These are phyloP conservation scores for Hypoxylon sp. DNA, from an alignment of 2,329 filamentous ascomycete genomes.

Conservation along the genomic window DNA sequence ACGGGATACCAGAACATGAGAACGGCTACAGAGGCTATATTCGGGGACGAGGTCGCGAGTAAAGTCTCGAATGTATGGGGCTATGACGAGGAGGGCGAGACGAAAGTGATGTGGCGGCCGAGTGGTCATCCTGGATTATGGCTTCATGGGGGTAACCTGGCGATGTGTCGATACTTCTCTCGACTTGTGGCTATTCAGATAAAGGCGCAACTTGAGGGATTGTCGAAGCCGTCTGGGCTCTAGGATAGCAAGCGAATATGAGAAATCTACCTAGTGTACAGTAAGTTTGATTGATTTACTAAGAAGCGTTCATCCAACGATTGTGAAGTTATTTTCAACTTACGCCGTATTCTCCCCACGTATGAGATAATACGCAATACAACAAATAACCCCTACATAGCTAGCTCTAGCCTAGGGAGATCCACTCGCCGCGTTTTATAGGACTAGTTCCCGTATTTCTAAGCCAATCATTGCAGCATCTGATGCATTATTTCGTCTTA, in stretches of 20 bases:
- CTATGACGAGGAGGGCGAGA: slow-evolving; percentile 68
- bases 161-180: slow-evolving; percentile 72
- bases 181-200: slow-evolving; percentile 66
- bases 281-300: background rate
- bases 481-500: background rate
- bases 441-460: background rate
- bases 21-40: slow-evolving; percentile 69
- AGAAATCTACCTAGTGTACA: background rate
- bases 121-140: slow-evolving; percentile 74
- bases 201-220: slow-evolving; percentile 57
- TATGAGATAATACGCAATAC: background rate
- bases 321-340: background rate
- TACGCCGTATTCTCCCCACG: background rate
- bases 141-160: slow-evolving; percentile 75
- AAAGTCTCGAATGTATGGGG: slow-evolving; percentile 72
- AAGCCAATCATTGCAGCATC: slow-evolving; percentile 22
- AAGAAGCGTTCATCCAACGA: background rate
- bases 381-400: background rate
- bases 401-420: background rate
- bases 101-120: slow-evolving; percentile 68
- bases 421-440: slow-evolving; percentile 11
- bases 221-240: slow-evolving; percentile 9
- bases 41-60: slow-evolving; percentile 72
- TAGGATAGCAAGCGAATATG: background rate
- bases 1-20: slow-evolving; percentile 75